phyloP scores from a whole-genome alignment of 2,329 filamentous ascomycete species.

The Aspergillus sp. region DNA sequence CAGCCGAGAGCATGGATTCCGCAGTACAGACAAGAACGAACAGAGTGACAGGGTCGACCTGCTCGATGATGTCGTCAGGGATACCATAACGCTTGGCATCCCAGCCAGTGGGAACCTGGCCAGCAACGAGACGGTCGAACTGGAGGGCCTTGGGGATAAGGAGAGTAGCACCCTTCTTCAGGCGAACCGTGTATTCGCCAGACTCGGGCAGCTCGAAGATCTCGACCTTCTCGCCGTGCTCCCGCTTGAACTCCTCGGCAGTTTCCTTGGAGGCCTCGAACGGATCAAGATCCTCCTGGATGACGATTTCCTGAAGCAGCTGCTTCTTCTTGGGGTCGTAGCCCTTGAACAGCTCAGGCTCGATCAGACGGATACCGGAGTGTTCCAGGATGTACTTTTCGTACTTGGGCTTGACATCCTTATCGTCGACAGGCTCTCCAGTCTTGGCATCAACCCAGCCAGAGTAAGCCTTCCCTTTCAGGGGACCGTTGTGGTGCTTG shows the following conservation, averaged over 20 bases:
- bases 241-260: constrained; percentile 92
- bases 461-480: constrained; percentile 95
- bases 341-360: constrained; percentile 92
- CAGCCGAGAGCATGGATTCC: constrained; percentile 83
- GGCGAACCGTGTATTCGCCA: constrained; percentile 87
- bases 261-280: constrained; percentile 98
- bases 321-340: constrained; percentile 99
- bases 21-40: constrained; percentile 93
- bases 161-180: constrained; percentile 92
- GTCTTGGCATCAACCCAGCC: constrained; percentile 95
- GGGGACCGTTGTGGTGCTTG: constrained; percentile 93
- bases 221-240: constrained; percentile 97
- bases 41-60: constrained; percentile 94
- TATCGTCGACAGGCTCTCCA: constrained; percentile 93
- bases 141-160: constrained; percentile 95
- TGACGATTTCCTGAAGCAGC: constrained; percentile 93
- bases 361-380: constrained; percentile 94
- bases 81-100: constrained; percentile 94
- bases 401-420: constrained; percentile 96
- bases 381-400: constrained; percentile 96
- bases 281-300: constrained; percentile 93
- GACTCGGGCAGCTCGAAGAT: constrained; percentile 93
- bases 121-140: constrained; percentile 95
- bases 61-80: constrained; percentile 94
- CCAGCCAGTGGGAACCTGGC: constrained; percentile 96